Percentiles rank a stretch among this genome's conserved stretches.
These are phyloP conservation scores for Fusarium coffeatum DNA, from an alignment of 2,329 filamentous ascomycete species.

Conservation along the genomic window DNA sequence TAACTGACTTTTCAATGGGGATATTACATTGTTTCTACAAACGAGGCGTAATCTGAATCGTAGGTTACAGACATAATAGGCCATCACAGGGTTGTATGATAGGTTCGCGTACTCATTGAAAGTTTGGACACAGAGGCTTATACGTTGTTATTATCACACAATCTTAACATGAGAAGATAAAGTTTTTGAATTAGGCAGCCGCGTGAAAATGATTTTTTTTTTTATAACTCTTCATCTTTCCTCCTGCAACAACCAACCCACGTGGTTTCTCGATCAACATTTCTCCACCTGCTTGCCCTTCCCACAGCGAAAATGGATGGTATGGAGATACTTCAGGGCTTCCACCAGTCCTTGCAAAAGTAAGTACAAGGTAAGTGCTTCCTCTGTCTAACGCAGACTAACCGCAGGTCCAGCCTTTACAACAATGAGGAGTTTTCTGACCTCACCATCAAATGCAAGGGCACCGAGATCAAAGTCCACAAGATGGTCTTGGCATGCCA, in stretches of 20 bases:
- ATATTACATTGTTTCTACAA: not conserved
- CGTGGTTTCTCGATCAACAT: not conserved
- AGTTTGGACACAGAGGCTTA: no score
- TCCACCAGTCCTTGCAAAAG: not conserved
- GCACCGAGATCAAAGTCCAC: not conserved
- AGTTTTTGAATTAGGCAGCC: not conserved
- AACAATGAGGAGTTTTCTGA: not conserved
- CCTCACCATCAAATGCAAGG: not conserved
- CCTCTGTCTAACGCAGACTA: not conserved
- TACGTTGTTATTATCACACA: no score
- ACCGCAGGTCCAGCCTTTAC: not conserved
- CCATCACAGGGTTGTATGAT: no score
- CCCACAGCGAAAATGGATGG: not conserved
- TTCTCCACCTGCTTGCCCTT: no score
- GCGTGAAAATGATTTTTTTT: no score
- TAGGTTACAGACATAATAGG: not conserved
- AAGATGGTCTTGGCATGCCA: not conserved
- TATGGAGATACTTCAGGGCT: not conserved
- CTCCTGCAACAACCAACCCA: not conserved
- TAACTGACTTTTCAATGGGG: no score
- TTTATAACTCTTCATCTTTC: not conserved
- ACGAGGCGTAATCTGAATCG: not conserved
- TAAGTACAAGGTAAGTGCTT: not conserved
- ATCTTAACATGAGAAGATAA: not conserved
- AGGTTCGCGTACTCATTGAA: no score